Evolutionary conservation across 306 rosid species (phyloP).

Genomic region (Sesbania bispinosa): DNA sequence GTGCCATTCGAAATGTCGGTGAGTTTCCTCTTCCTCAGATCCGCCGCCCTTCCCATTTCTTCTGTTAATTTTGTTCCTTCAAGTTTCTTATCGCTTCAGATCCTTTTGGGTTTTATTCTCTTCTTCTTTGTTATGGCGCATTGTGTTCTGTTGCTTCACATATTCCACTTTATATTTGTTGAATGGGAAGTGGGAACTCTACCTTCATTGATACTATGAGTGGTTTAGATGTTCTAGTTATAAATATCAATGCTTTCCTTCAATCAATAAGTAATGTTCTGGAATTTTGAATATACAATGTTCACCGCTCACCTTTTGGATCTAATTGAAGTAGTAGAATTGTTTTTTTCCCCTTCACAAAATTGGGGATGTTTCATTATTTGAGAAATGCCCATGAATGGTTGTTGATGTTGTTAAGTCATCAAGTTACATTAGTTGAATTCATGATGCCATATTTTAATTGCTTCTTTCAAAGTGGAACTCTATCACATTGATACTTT

Average conservation of each 20-base stretch:
- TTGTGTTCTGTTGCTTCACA: not conserved
- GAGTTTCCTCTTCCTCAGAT: slow-evolving; percentile 28
- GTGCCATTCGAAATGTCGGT: slow-evolving; percentile 38
- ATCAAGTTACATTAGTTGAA: not conserved
- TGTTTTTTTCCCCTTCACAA: not conserved
- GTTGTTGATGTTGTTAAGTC: not conserved
- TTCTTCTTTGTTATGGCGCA: not conserved
- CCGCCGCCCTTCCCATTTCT: not conserved
- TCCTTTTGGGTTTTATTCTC: slow-evolving; percentile 11
- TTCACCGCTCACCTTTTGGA: slow-evolving; percentile 1
- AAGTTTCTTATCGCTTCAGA: slow-evolving; percentile 8
- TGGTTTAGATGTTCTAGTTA: not conserved
- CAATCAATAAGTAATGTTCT: not conserved
- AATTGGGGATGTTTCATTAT: not conserved
- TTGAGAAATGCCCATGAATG: not conserved
- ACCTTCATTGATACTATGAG: not conserved
- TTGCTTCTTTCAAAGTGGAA: not conserved
- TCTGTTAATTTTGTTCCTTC: not conserved
- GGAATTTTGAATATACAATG: not conserved
- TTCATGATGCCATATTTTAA: not conserved
- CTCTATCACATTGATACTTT: not conserved
- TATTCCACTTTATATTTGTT: not conserved
- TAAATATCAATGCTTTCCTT: not conserved
- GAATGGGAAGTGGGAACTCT: not conserved
- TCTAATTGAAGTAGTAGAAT: not conserved